A percentile compares a stretch with the other conserved stretches of the same genome.
phyloP scores from a whole-genome alignment of 257 asterid species.

The Buddleja alternifolia region DNA sequence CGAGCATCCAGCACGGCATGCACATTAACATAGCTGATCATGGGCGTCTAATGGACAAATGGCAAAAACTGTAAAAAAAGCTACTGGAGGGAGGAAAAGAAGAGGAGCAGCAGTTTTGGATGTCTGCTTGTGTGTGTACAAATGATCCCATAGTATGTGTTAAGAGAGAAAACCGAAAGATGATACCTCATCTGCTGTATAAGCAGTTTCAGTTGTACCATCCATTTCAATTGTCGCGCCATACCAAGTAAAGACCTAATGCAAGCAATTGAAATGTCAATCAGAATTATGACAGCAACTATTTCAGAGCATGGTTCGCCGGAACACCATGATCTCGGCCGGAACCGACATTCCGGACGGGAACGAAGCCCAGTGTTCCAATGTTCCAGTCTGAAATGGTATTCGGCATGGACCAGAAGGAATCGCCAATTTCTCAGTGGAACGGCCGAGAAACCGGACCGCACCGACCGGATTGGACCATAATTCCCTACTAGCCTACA shows the following conservation, averaged over 20 bases:
- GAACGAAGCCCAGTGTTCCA: too few relatives aligned
- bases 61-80: constrained; percentile 18
- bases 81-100: not conserved
- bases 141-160: not conserved
- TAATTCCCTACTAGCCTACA: too few relatives aligned
- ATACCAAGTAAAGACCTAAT: constrained; percentile 67
- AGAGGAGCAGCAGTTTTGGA: not conserved
- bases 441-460: too few relatives aligned
- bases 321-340: constrained; percentile 72
- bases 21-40: constrained; percentile 93
- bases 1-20: constrained; percentile 95
- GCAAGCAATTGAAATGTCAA: constrained; percentile 23
- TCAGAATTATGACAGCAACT: constrained; percentile 52
- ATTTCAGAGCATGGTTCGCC: constrained; percentile 91
- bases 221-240: constrained; percentile 95
- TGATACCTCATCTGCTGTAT: constrained; percentile 94
- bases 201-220: constrained; percentile 88
- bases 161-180: too few relatives aligned
- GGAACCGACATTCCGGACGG: too few relatives aligned
- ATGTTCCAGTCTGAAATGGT: too few relatives aligned
- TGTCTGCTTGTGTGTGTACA: too few relatives aligned
- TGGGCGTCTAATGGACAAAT: constrained; percentile 69
- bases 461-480: too few relatives aligned
- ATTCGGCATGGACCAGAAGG: too few relatives aligned
- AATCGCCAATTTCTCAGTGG: too few relatives aligned